Conservation (phyloP, 2,329 filamentous ascomycete genomes). For the Didymella lethalis region DNA sequence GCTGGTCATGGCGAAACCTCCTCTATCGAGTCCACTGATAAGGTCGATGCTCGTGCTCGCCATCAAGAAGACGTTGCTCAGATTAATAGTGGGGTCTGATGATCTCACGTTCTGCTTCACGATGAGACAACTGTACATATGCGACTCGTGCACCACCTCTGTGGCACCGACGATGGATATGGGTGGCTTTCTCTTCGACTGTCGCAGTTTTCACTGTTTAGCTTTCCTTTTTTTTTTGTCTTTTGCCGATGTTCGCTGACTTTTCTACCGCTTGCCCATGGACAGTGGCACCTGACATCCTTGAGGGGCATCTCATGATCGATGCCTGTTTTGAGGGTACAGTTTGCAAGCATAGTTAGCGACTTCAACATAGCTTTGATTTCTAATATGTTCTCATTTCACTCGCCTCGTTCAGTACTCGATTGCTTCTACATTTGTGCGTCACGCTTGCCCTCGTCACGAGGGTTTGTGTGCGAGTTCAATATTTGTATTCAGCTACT, state of each 20-base stretch:
- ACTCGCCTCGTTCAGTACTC: not conserved
- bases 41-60: slow-evolving; percentile 3
- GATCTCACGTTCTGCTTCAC: not conserved
- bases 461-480: not conserved
- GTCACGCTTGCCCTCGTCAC: not conserved
- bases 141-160: not conserved
- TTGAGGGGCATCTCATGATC: not conserved
- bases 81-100: slow-evolving; percentile 8
- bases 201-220: not conserved
- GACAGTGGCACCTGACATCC: not conserved
- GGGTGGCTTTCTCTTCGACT: not conserved
- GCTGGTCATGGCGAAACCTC: slow-evolving; percentile 48
- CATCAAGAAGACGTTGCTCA: slow-evolving; percentile 8
- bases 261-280: slow-evolving; percentile 1
- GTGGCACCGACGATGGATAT: not conserved
- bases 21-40: slow-evolving; percentile 18
- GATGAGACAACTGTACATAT: not conserved
- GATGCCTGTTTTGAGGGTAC: not conserved
- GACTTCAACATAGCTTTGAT: not conserved
- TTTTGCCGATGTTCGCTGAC: not conserved
- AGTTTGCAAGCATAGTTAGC: slow-evolving; percentile 5
- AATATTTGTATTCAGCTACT: slow-evolving; percentile 5
- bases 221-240: not conserved
- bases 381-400: not conserved
- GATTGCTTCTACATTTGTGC: not conserved